Percentiles rank a stretch among this genome's conserved stretches.
phyloP scores from a whole-genome alignment of 208 protist species.

The Strigomonas culicis region DNA sequence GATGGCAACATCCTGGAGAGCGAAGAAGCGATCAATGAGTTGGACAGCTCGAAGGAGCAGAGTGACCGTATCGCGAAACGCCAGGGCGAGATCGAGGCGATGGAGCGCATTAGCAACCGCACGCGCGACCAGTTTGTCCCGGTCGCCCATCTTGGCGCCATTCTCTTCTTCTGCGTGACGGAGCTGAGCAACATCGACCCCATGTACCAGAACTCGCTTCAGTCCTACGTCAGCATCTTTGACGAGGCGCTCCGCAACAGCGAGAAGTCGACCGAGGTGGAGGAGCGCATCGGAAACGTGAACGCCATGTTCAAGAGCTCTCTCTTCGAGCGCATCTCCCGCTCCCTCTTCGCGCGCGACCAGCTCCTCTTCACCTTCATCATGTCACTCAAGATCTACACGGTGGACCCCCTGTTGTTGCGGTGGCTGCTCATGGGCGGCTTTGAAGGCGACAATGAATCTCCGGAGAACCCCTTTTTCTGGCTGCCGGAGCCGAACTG shows the following conservation, averaged over 20 bases:
- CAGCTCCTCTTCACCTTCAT: conserved; percentile 95
- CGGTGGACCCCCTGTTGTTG: conserved; percentile 83
- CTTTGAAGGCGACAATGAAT: conserved; percentile 39
- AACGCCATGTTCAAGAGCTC: conserved; percentile 82
- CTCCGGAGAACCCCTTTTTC: conserved; percentile 44
- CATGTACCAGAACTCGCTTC: conserved; percentile 98
- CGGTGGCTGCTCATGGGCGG: conserved; percentile 92
- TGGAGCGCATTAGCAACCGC: conserved; percentile 96
- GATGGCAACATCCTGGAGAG: conserved; percentile 94
- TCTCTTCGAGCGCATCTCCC: conserved; percentile 86
- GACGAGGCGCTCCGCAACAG: conserved; percentile 85
- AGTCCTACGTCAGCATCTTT: conserved; percentile 96
- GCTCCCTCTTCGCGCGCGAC: conserved; percentile 92
- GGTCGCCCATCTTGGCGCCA: conserved; percentile 92
- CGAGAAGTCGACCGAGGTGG: conserved; percentile 68
- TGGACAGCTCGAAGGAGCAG: conserved; percentile 94
- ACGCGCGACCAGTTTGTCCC: conserved; percentile 93
- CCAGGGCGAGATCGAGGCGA: conserved; percentile 94
- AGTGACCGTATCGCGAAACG: conserved; percentile 94
- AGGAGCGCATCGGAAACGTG: conserved; percentile 79
- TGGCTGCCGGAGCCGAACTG: conserved; percentile 92
- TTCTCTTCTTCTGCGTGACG: conserved; percentile 98
- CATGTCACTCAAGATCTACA: conserved; percentile 91
- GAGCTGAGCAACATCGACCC: conserved; percentile 95
- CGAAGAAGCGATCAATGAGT: conserved; percentile 92